Conservation (phyloP, 805 yeast genomes). For the Pichia thaimueangensis region DNA sequence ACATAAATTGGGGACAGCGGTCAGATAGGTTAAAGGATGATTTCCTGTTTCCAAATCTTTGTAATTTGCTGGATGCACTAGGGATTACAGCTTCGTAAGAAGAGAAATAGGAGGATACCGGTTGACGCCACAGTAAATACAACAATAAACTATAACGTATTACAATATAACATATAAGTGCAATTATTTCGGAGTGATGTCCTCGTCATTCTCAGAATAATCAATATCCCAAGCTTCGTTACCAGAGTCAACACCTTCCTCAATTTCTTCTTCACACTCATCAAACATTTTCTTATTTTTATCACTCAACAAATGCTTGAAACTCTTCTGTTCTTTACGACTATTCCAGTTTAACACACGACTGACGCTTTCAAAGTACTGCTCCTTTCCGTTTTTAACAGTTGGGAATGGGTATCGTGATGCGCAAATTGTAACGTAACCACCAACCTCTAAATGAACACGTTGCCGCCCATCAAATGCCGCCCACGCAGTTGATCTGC, state of each 20-base stretch:
- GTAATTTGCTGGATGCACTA: too few species aligned
- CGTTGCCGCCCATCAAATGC: conserved; percentile 92
- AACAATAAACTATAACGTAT: too few species aligned
- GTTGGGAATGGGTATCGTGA: conserved; percentile 94
- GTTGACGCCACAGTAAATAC: too few species aligned
- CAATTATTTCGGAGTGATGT: too few species aligned
- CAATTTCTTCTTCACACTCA: conserved; percentile 10
- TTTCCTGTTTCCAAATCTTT: too few species aligned
- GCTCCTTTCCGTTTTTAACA: conserved; percentile 65
- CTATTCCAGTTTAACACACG: conserved; percentile 91
- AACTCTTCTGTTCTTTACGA: conserved; percentile 81
- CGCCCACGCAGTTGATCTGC: conserved; percentile 93
- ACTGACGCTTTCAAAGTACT: conserved; percentile 78
- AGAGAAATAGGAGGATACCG: too few species aligned
- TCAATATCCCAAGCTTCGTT: conserved; percentile 29
- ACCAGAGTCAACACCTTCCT: conserved; percentile 7
- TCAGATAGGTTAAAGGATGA: too few species aligned
- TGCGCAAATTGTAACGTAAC: conserved; percentile 78
- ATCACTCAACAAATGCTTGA: conserved; percentile 53
- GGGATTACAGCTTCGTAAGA: too few species aligned
- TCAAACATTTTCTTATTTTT: conserved; percentile 38
- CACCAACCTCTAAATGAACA: conserved; percentile 75
- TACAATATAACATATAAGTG: too few species aligned
- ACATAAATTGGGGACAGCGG: too few species aligned
- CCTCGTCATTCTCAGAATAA: conserved; percentile 23